phyloP scores from a whole-genome alignment of 1,139 yeast species.

The Hyphopichia burtonii region DNA sequence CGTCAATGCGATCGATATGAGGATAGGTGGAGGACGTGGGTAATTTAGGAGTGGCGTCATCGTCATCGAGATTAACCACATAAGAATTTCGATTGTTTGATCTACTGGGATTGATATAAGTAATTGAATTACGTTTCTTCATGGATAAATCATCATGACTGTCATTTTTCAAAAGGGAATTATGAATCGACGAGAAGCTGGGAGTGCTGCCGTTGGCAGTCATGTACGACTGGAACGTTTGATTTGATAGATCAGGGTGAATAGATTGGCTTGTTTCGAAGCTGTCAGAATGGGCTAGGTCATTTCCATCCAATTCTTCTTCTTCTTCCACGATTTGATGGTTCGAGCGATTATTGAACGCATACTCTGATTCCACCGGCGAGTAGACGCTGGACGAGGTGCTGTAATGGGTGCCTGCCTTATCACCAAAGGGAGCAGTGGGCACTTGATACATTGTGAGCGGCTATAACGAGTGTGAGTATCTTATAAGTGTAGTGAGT shows the following conservation, averaged over 20 bases:
- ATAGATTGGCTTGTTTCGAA: constrained; percentile 3
- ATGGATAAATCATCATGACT: constrained; percentile 9
- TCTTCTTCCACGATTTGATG: constrained; percentile 13
- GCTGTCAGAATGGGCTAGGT: constrained; percentile 6
- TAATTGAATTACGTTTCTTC: not conserved
- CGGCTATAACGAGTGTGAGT: no score
- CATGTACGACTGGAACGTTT: constrained; percentile 25
- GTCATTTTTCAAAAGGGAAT: constrained; percentile 25
- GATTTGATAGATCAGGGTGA: constrained; percentile 19
- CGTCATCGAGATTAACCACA: constrained; percentile 13
- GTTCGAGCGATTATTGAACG: constrained; percentile 3
- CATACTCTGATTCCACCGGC: constrained; percentile 19
- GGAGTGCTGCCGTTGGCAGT: constrained; percentile 25
- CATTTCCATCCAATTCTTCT: constrained; percentile 13
- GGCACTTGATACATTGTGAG: constrained; percentile 4
- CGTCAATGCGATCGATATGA: constrained; percentile 19
- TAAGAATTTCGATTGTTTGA: not conserved
- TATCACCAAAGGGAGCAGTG: constrained; percentile 1
- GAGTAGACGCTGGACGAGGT: constrained; percentile 37
- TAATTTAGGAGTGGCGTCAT: constrained; percentile 34
- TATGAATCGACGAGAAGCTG: constrained; percentile 35
- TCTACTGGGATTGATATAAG: not conserved
- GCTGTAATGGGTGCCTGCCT: constrained; percentile 18
- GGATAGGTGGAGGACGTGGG: constrained; percentile 2
- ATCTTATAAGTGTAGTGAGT: no score